Conservation (phyloP, 257 asterid genomes). For the Fraxinus anomala region DNA sequence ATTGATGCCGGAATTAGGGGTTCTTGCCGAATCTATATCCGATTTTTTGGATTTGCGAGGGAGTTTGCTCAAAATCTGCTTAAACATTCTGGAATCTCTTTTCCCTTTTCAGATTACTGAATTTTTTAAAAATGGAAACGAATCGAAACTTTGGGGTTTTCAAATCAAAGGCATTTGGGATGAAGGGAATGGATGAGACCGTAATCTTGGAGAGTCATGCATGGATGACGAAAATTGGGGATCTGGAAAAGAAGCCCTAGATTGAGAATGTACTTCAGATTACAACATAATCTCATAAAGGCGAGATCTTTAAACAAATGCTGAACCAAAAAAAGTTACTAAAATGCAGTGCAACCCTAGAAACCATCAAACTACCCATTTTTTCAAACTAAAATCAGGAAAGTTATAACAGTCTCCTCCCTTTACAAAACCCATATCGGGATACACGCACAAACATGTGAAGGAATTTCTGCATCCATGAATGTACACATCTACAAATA, state of each 20-base stretch:
- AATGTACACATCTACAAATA: not conserved
- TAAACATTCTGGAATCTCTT: conserved; percentile 54
- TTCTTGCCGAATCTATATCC: conserved; percentile 43
- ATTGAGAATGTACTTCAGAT: conserved; percentile 10
- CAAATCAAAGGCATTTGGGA: conserved; percentile 27
- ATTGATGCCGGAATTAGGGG: conserved; percentile 37
- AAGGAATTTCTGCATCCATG: conserved; percentile 1
- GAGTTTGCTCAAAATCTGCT: conserved; percentile 53
- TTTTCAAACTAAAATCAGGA: conserved; percentile 7
- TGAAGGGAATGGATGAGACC: conserved; percentile 25
- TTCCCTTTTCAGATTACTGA: not conserved
- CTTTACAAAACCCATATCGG: not conserved
- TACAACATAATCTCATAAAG: conserved; percentile 25
- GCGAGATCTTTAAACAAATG: conserved; percentile 21
- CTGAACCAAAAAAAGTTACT: not conserved
- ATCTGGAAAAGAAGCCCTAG: conserved; percentile 25
- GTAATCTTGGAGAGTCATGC: not conserved
- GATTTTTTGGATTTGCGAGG: conserved; percentile 61
- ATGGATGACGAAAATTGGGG: conserved; percentile 26
- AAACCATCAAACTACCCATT: conserved; percentile 25
- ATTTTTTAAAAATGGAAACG: not conserved
- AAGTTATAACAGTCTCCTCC: not conserved
- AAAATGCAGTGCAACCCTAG: not conserved
- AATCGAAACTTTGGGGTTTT: conserved; percentile 11
- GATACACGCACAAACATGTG: conserved; percentile 13